Conservation (phyloP, 768 basidiomycete species). For the Kwoniella dejecticola region DNA sequence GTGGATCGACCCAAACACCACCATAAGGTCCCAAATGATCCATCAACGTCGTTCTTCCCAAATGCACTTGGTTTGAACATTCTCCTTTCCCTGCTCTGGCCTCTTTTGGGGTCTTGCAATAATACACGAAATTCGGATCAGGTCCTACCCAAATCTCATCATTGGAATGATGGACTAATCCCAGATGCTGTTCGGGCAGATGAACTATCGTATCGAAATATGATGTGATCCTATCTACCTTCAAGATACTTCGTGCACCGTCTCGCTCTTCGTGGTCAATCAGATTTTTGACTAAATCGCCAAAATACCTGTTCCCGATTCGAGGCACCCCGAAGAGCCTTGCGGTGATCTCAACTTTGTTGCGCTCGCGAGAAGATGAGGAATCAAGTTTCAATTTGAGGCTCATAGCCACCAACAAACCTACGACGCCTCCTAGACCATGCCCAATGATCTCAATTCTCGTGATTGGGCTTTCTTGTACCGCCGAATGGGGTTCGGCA, state of each 20-base stretch:
- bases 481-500: neutral
- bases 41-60: constrained; percentile 35
- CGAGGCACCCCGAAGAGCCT: constrained; percentile 42
- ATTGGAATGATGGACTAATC: constrained; percentile 33
- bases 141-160: constrained; percentile 47
- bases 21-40: constrained; percentile 50
- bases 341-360: constrained; percentile 26
- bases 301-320: constrained; percentile 43
- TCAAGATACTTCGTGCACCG: neutral
- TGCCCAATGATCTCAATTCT: constrained; percentile 48
- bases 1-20: constrained; percentile 41
- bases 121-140: constrained; percentile 38
- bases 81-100: constrained; percentile 20
- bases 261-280: neutral
- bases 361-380: neutral
- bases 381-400: constrained; percentile 30
- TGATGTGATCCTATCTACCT: constrained; percentile 40
- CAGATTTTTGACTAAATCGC: constrained; percentile 34
- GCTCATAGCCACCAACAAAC: constrained; percentile 36
- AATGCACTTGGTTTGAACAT: constrained; percentile 19
- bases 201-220: constrained; percentile 47
- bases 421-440: constrained; percentile 42
- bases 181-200: constrained; percentile 40
- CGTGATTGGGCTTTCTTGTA: constrained; percentile 18
- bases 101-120: too few species aligned